These are phyloP conservation scores for Myotisia sp. DNA, from an alignment of 2,329 filamentous ascomycete genomes.

Conservation along the genomic window DNA sequence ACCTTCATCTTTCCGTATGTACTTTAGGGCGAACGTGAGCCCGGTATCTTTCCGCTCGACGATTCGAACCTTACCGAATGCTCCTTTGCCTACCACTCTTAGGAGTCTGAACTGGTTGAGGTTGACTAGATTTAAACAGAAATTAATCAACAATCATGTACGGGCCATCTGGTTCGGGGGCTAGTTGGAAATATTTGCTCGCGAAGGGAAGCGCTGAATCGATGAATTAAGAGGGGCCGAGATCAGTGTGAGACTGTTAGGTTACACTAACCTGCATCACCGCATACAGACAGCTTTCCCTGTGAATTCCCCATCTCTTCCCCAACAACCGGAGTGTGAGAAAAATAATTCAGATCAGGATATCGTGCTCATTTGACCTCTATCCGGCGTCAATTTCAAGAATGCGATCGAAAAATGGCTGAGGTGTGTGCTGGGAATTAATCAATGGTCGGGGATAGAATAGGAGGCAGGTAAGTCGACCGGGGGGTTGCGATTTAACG, in stretches of 20 bases:
- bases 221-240: background rate
- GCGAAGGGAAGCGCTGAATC: background rate
- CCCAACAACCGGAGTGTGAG: constrained; percentile 6
- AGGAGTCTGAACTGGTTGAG: constrained; percentile 93
- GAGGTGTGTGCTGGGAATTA: no score
- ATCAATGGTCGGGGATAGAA: no score
- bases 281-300: constrained; percentile 82
- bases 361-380: no score
- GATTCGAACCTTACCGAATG: constrained; percentile 96
- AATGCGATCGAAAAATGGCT: no score
- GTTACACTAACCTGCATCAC: constrained; percentile 78
- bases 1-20: constrained; percentile 98
- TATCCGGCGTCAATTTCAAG: no score
- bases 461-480: no score
- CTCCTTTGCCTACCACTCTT: constrained; percentile 90
- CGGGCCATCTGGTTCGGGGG: background rate
- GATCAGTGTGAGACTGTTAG: no score
- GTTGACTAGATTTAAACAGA: constrained; percentile 75
- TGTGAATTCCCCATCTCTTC: constrained; percentile 77
- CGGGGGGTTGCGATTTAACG: no score
- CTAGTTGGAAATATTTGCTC: background rate
- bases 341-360: no score
- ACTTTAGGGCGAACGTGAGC: constrained; percentile 90
- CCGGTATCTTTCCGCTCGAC: constrained; percentile 94
- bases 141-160: no score